Evolutionary conservation across 2,329 filamentous ascomycete genomes (phyloP).

Genomic region (Penicillium sp.): DNA sequence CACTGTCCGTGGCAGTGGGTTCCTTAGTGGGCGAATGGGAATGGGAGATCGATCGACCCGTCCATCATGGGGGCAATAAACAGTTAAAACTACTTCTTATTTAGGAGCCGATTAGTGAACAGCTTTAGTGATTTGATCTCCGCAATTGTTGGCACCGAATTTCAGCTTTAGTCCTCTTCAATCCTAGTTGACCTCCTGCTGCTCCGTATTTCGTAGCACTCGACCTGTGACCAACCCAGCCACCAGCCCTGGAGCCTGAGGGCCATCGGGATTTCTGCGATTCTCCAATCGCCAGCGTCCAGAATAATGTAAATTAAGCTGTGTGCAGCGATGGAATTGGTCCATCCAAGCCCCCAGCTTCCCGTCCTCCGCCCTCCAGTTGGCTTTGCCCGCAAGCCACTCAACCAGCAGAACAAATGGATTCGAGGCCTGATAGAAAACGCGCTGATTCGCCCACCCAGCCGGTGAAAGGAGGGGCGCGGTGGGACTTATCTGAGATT

Average conservation of each 20-base stretch:
- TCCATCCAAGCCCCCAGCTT: background rate
- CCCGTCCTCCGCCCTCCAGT: background rate
- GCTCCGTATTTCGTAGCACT: background rate
- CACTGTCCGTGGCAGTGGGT: slow-evolving; percentile 25
- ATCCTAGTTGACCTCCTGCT: background rate
- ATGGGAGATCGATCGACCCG: slow-evolving; percentile 9
- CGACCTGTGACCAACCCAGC: too few species aligned
- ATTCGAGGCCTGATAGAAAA: background rate
- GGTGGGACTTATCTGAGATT: slow-evolving; percentile 1
- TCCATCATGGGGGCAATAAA: background rate
- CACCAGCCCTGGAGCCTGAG: too few species aligned
- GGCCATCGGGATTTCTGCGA: too few species aligned
- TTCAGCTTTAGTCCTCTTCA: too few species aligned
- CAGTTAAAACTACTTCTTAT: background rate
- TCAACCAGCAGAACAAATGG: background rate
- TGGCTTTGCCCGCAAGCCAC: background rate
- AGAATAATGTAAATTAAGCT: background rate
- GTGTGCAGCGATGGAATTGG: background rate
- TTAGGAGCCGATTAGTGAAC: background rate
- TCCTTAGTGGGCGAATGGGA: slow-evolving; percentile 13
- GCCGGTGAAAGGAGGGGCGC: background rate
- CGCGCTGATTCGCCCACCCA: background rate
- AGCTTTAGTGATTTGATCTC: background rate
- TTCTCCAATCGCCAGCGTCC: too few species aligned
- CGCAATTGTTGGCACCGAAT: background rate